Percentiles rank a stretch among this genome's conserved stretches.
Conservation (phyloP, 2,329 filamentous ascomycete genomes). For the Phyllosticta ampelicida region DNA sequence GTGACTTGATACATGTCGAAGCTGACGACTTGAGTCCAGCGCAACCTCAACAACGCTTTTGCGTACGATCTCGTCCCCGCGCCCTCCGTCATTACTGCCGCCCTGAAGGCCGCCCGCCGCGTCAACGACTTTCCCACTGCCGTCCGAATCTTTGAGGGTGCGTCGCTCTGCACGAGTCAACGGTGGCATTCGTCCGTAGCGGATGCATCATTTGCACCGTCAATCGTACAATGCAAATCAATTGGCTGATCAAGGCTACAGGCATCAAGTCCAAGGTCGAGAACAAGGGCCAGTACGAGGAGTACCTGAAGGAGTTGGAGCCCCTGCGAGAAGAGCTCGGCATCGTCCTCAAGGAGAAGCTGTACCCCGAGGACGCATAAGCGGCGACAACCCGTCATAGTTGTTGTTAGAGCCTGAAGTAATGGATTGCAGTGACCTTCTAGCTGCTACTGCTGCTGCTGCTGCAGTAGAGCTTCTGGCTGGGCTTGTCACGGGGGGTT, state of each 20-base stretch:
- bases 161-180: constrained; percentile 20
- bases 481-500: too few relatives aligned
- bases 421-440: neutral
- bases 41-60: constrained; percentile 99
- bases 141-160: constrained; percentile 97
- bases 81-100: constrained; percentile 78
- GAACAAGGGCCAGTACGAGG: constrained; percentile 93
- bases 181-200: neutral
- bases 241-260: constrained; percentile 27
- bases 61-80: constrained; percentile 99
- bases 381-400: neutral
- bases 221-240: neutral
- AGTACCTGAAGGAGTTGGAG: constrained; percentile 92
- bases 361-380: constrained; percentile 56
- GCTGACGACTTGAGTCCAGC: constrained; percentile 36
- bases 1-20: neutral
- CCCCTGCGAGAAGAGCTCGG: constrained; percentile 87
- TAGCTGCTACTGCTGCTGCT: neutral
- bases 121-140: constrained; percentile 99
- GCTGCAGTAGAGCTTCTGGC: neutral
- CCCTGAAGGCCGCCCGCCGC: constrained; percentile 83
- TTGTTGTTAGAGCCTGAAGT: neutral
- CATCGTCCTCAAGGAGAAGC: constrained; percentile 79
- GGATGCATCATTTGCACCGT: neutral
- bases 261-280: constrained; percentile 99